Evolutionary conservation across 441 rosid species (phyloP).

Genomic region (Dalechampia spathulata): DNA sequence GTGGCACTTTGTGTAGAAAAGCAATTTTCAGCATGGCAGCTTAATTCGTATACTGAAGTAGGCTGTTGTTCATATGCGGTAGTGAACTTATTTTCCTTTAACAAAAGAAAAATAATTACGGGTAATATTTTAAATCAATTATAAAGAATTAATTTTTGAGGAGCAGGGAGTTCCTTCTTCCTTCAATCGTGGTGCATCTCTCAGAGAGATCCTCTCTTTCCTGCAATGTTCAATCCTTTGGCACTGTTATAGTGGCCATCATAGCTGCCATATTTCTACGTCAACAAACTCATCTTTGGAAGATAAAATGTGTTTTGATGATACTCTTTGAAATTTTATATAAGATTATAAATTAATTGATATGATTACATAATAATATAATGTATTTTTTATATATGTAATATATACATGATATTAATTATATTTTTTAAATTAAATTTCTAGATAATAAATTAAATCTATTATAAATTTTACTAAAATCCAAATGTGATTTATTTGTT

Average conservation of each 20-base stretch:
- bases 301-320: constrained; percentile 37
- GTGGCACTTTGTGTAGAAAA: constrained; percentile 29
- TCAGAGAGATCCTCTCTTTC: constrained; percentile 47
- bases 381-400: too few species aligned
- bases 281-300: constrained; percentile 42
- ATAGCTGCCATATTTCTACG: constrained; percentile 43
- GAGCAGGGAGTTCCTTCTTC: background rate
- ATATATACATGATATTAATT: too few species aligned
- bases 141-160: too few species aligned
- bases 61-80: constrained; percentile 34
- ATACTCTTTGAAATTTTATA: too few species aligned
- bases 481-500: background rate
- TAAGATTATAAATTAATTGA: too few species aligned
- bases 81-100: background rate
- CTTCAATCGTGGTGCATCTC: constrained; percentile 57
- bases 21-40: constrained; percentile 35
- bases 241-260: constrained; percentile 47
- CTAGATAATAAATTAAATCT: too few species aligned
- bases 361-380: too few species aligned
- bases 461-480: too few species aligned
- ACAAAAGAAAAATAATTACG: too few species aligned
- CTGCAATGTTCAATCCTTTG: constrained; percentile 55
- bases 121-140: too few species aligned
- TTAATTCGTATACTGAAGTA: constrained; percentile 38
- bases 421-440: too few species aligned